Percentiles rank a stretch among this genome's conserved stretches.
These are phyloP conservation scores for Geranium rotundifolium DNA, from an alignment of 345 rosid genomes.

Conservation along the genomic window DNA sequence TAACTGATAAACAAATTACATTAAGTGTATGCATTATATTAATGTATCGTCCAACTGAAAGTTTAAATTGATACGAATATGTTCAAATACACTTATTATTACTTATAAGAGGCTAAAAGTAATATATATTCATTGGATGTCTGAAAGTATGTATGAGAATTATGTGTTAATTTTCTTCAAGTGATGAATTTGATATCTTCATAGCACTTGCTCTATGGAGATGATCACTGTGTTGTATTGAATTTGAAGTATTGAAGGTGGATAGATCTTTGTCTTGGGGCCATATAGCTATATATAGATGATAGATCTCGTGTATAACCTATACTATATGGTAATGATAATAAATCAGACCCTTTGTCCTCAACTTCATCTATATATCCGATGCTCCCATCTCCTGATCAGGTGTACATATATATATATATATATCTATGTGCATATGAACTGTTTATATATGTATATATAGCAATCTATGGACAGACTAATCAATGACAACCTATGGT, in stretches of 20 bases:
- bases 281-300: not conserved
- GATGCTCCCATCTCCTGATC: not conserved
- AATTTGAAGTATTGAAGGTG: not conserved
- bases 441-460: too few species aligned
- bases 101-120: too few species aligned
- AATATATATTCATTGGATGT: too few species aligned
- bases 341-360: conserved; percentile 4
- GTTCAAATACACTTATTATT: not conserved
- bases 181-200: not conserved
- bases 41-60: too few species aligned
- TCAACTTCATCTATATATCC: conserved; percentile 7
- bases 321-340: not conserved
- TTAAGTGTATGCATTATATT: too few species aligned
- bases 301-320: too few species aligned
- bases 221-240: not conserved
- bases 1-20: too few species aligned
- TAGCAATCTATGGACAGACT: conserved; percentile 11
- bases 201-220: not conserved
- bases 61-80: too few species aligned
- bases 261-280: not conserved
- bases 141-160: too few species aligned
- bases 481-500: conserved; percentile 17
- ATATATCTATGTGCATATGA: not conserved
- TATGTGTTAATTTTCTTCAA: too few species aligned
- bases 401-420: conserved; percentile 9